These are phyloP conservation scores for Trametes gibbosa DNA, from an alignment of 768 basidiomycete species.

Conservation along the genomic window DNA sequence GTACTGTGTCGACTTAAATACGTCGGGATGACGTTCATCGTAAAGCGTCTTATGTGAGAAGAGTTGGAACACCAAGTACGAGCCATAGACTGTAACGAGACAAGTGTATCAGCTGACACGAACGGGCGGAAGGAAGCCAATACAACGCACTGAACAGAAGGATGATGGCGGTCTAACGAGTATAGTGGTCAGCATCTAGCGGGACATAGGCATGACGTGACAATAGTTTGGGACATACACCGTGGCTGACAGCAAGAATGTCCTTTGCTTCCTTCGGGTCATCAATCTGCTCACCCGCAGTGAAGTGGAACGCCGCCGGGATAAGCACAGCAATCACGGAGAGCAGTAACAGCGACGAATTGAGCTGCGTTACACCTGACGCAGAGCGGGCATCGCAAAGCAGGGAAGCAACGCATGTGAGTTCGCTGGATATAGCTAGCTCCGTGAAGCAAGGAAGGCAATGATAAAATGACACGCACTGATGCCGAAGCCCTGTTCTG, in stretches of 20 bases:
- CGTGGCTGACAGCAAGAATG: slow-evolving; percentile 51
- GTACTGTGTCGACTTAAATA: slow-evolving; percentile 28
- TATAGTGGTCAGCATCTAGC: background rate
- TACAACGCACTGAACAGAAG: slow-evolving; percentile 46
- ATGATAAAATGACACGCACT: slow-evolving; percentile 44
- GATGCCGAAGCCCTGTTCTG: slow-evolving; percentile 75
- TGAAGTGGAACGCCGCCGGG: slow-evolving; percentile 77
- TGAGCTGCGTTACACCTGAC: slow-evolving; percentile 60
- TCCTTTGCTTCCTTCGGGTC: slow-evolving; percentile 36
- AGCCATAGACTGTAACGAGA: slow-evolving; percentile 42
- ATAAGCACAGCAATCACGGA: slow-evolving; percentile 79
- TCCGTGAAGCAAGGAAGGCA: background rate
- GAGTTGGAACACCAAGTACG: slow-evolving; percentile 54
- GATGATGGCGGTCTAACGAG: slow-evolving; percentile 45
- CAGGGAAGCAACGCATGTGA: background rate
- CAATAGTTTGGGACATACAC: slow-evolving; percentile 34
- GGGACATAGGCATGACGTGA: background rate
- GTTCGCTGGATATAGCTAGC: background rate
- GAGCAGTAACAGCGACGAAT: slow-evolving; percentile 71
- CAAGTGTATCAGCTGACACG: background rate
- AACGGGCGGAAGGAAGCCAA: background rate
- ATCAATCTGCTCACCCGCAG: slow-evolving; percentile 29
- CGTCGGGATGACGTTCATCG: slow-evolving; percentile 30
- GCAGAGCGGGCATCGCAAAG: background rate
- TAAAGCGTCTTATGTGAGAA: slow-evolving; percentile 56